Evolutionary conservation across 1,284 basidiomycete genomes (phyloP).

Genomic region (Cryptococcus sp.): DNA sequence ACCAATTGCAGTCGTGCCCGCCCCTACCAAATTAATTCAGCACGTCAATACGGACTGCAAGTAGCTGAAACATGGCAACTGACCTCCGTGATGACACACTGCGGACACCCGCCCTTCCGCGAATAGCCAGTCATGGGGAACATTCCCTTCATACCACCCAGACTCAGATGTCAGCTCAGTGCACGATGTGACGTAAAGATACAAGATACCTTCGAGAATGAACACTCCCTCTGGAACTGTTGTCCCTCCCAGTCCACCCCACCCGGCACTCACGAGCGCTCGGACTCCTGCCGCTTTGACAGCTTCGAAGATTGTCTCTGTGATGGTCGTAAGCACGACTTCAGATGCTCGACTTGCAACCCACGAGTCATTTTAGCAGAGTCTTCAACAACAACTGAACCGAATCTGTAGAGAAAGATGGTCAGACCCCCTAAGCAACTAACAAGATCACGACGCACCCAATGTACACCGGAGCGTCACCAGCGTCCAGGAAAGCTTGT

Average conservation of each 20-base stretch:
- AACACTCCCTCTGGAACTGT: conserved; percentile 60
- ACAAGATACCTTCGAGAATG: conserved; percentile 55
- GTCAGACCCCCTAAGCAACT: neutral
- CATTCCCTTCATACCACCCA: conserved; percentile 53
- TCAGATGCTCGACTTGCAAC: neutral
- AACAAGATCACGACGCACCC: conserved; percentile 51
- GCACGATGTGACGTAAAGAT: neutral
- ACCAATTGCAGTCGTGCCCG: conserved; percentile 67
- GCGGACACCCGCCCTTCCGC: conserved; percentile 60
- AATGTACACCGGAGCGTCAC: conserved; percentile 64
- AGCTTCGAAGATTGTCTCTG: conserved; percentile 63
- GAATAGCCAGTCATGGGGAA: conserved; percentile 74
- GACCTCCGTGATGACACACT: conserved; percentile 68
- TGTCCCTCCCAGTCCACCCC: conserved; percentile 62
- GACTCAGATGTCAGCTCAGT: conserved; percentile 12
- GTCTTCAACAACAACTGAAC: conserved; percentile 66
- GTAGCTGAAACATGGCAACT: conserved; percentile 9
- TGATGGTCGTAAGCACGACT: conserved; percentile 48
- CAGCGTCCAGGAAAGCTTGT: conserved; percentile 57
- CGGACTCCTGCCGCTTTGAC: conserved; percentile 60
- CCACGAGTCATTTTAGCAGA: conserved; percentile 59
- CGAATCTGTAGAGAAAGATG: conserved; percentile 57
- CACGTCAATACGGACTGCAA: conserved; percentile 1
- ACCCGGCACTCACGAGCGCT: conserved; percentile 65
- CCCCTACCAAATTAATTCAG: conserved; percentile 47